A percentile compares a stretch with the other conserved stretches of the same genome.
These are phyloP conservation scores for Gleditsia sinensis DNA, from an alignment of 306 rosid species.

Conservation along the genomic window DNA sequence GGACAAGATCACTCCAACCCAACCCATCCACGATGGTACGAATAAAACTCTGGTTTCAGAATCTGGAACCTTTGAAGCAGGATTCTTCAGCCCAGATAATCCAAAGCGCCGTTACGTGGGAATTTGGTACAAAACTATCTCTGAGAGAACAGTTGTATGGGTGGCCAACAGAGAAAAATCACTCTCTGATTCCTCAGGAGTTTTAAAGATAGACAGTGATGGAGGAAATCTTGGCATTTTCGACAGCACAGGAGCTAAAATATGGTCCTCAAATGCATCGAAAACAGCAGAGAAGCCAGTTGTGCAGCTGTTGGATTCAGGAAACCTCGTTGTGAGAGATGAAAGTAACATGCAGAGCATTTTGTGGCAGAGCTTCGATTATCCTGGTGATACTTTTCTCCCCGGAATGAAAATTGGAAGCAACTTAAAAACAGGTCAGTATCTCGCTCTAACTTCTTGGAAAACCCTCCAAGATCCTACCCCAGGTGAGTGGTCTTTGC, in stretches of 20 bases:
- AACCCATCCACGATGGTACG: not conserved
- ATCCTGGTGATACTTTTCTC: conserved; percentile 34
- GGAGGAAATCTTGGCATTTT: not conserved
- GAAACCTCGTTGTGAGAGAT: conserved; percentile 40
- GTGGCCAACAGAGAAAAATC: conserved; percentile 20
- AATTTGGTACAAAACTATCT: conserved; percentile 12
- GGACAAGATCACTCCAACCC: conserved; percentile 5
- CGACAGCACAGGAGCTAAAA: not conserved
- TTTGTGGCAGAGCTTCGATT: conserved; percentile 39
- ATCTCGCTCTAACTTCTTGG: conserved; percentile 25
- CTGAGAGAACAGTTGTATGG: conserved; percentile 10
- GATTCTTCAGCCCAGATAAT: conserved; percentile 17
- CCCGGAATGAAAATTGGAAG: conserved; percentile 39
- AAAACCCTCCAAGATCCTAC: conserved; percentile 25
- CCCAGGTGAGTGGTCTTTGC: not conserved
- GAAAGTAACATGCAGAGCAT: not conserved
- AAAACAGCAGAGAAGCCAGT: conserved; percentile 13
- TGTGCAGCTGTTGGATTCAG: conserved; percentile 35
- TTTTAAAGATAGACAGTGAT: not conserved
- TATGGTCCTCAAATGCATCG: conserved; percentile 14
- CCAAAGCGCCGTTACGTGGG: conserved; percentile 2
- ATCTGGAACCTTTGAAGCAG: conserved; percentile 2
- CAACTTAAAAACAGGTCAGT: conserved; percentile 4
- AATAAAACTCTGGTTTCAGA: conserved; percentile 19
- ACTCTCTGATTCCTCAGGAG: not conserved